These are phyloP conservation scores for Salvia miltiorrhiza DNA, from an alignment of 257 asterid genomes.

Conservation along the genomic window DNA sequence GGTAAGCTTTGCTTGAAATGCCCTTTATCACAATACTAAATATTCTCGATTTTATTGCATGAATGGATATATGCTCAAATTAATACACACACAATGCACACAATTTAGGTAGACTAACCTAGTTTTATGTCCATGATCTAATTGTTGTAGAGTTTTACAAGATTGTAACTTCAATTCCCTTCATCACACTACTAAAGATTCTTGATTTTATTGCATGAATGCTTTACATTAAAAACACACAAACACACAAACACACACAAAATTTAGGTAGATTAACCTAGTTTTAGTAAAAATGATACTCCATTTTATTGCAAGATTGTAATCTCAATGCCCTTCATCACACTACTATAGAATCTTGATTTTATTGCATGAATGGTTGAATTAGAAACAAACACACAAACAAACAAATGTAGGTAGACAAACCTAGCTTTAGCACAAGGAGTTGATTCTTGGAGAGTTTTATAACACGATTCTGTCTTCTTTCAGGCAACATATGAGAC, in stretches of 20 bases:
- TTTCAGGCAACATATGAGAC: slow-evolving; percentile 40
- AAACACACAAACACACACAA: background rate
- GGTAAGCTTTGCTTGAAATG: slow-evolving; percentile 20
- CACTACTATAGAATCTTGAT: background rate
- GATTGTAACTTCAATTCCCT: background rate
- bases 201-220: background rate
- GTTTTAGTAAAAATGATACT: background rate
- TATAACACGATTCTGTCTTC: background rate
- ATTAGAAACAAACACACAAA: background rate
- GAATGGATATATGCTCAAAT: background rate
- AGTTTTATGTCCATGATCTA: background rate
- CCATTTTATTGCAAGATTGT: background rate
- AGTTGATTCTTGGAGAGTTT: background rate
- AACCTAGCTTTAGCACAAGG: background rate
- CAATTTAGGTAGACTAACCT: background rate
- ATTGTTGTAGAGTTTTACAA: too few species aligned
- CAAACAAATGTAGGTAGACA: background rate
- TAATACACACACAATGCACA: background rate
- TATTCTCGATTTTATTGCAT: background rate
- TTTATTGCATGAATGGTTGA: background rate
- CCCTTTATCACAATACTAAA: background rate
- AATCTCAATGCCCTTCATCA: background rate
- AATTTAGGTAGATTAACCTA: background rate
- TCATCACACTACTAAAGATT: background rate
- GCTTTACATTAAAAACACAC: background rate